Evolutionary conservation across 2,329 filamentous ascomycete species (phyloP).

Genomic region (Sporothrix pseudoabietina): DNA sequence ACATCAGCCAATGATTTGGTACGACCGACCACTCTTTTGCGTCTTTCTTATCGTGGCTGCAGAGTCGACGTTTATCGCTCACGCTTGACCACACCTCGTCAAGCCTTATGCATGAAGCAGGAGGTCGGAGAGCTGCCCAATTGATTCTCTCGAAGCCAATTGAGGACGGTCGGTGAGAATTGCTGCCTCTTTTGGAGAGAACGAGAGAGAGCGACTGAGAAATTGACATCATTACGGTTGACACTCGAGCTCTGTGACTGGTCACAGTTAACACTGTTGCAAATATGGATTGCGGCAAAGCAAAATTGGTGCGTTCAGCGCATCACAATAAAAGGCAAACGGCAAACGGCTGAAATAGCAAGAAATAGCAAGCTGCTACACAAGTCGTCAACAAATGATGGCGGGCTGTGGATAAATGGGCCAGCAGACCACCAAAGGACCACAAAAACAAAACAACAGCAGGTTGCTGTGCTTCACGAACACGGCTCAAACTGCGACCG

Average conservation of each 20-base stretch:
- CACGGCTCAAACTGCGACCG: neutral
- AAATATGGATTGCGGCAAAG: conserved; percentile 19
- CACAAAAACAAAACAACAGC: neutral
- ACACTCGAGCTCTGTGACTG: neutral
- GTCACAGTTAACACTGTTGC: neutral
- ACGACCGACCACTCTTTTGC: neutral
- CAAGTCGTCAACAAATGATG: neutral
- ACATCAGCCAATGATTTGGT: conserved; percentile 19
- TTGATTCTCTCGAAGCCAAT: neutral
- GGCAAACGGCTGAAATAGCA: conserved; percentile 4
- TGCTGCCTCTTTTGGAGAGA: neutral
- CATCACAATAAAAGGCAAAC: neutral
- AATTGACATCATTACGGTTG: neutral
- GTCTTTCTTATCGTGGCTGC: neutral
- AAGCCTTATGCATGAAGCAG: neutral
- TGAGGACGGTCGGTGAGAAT: neutral
- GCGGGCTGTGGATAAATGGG: no score
- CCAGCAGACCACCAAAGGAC: neutral
- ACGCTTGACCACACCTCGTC: neutral
- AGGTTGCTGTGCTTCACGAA: neutral
- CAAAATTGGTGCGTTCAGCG: neutral
- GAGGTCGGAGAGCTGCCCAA: neutral
- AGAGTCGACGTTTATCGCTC: neutral
- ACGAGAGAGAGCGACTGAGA: neutral
- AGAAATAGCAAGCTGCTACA: conserved; percentile 10